Percentiles rank a stretch among this genome's conserved stretches.
These are phyloP conservation scores for Phytophthora pluvialis DNA, from an alignment of 352 stramenopile genomes.

Conservation along the genomic window DNA sequence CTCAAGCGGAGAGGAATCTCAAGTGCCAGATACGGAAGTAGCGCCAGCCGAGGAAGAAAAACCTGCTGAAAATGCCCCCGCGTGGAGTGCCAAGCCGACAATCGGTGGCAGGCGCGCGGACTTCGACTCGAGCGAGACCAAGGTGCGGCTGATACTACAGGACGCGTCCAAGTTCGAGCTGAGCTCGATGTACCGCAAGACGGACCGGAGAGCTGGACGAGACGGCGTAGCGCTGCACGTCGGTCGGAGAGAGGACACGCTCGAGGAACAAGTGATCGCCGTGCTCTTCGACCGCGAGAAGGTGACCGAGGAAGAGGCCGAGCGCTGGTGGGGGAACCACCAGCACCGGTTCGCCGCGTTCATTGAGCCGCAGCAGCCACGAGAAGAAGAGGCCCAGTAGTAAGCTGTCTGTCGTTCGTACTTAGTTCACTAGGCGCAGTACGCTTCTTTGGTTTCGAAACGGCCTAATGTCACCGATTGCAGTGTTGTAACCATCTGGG, in stretches of 20 bases:
- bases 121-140: constrained; percentile 78
- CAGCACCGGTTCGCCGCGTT: constrained; percentile 65
- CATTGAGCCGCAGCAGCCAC: constrained; percentile 23
- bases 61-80: constrained; percentile 7
- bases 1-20: background rate
- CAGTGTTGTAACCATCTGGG: background rate
- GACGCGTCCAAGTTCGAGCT: constrained; percentile 81
- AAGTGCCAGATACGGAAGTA: constrained; percentile 14
- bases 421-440: constrained; percentile 15
- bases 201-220: constrained; percentile 71
- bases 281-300: constrained; percentile 89
- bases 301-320: constrained; percentile 74
- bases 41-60: constrained; percentile 8
- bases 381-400: constrained; percentile 11
- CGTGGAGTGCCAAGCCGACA: constrained; percentile 58
- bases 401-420: constrained; percentile 27
- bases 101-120: constrained; percentile 62
- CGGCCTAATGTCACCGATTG: constrained; percentile 4
- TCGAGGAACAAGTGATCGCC: constrained; percentile 81
- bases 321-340: constrained; percentile 75
- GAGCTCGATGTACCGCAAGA: constrained; percentile 89
- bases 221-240: constrained; percentile 82
- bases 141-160: constrained; percentile 74
- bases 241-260: constrained; percentile 75
- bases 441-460: constrained; percentile 30